Evolutionary conservation across 495 filamentous ascomycete genomes (phyloP), one percentile per base, ranked within the genome.

Genomic region (Talaromyces adpressus): DNA sequence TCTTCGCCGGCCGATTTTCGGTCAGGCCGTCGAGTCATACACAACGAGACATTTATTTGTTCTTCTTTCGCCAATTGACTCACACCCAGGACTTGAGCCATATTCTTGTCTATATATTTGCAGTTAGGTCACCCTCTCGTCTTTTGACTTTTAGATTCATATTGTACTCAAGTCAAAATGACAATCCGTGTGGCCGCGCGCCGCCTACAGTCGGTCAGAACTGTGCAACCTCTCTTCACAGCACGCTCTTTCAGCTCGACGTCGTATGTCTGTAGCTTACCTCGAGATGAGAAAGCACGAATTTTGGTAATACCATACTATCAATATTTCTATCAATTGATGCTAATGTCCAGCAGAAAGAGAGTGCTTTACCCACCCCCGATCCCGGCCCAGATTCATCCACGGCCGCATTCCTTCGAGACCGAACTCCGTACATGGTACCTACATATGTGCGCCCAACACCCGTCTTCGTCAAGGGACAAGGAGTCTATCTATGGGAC

Each of bases 361-460:
- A 91, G 71, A 74, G 85, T 7, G 68, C 78, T 27, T 73, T 95
- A 14, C 82, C 90, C 2, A 90, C 89, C 64, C 81, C 90, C 23
- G 94, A 98, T 72, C 94, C 94, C 11, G 67, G 87, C 1, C 63
- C 82, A 3, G 89, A 96, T 73, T 97, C 93, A 18, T 72, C 82
- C 62, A 92, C 91, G 56, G 81, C 84, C n/a, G 81, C 85, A 23
- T 80, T 97, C 53, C 81, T 96, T 62, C 78, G 83, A 25, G 84
- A 89, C 45, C 86, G 91, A 61, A 77, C 86, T 11, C 88, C 89
- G 1, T 96, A 84, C 77, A 97, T 98, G 92, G 90, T 98, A 5
- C 86, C 91, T 22, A 98, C 94, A 53, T 98, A 98, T 74, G 87
- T 91, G 59, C 89, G 94, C 39, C 93, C 94, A n/a, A 81, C 87